Base-by-base conservation (phyloP, 1,139 yeast species). In the Kurtzmaniella quercitrusa region DNA sequence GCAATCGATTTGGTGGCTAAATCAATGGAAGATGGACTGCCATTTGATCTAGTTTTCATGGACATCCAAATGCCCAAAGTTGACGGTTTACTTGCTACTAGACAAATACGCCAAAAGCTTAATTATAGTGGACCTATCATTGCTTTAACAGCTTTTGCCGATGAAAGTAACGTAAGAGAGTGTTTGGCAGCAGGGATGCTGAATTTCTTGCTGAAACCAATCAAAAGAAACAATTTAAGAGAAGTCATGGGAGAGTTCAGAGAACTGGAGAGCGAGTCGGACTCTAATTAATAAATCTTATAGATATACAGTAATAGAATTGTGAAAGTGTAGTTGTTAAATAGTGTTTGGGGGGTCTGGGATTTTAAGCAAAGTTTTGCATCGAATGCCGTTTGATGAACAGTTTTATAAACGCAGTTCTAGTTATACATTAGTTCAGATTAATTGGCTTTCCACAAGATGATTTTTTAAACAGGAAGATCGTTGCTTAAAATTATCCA, bases 11-110 rank as follows among this genome's bases (percentile, higher is more conserved):
- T 72, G 43, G 82, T 87, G 2, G 74, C 77, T 50, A 74, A 73
- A 34, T 70, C 82, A 4, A 66, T 71, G 44, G 73, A 65, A 15
- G 55, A 57, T 14, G 62, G 66, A 23, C 63, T 64, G 15, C 54
- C 61, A 19, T 89, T 74, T 60, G 93, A 87, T 55, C 65, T 93
- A 43, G 79, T 93, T 7, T 86, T 93, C 57, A 91, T 93, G 98
- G 98, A 93, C 65, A 89, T 93, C 42, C 96, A 90, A 62, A 93
- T 93, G 98, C 98, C 98, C 2, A 82, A 79, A 53, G 75, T 88
- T 52, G 95, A 90, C 60, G 98, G 98, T 1, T 65, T 91, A 38
- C 71, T 81, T 27, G 95, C 98, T 1, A 88, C 97, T 0, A 77
- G 72, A 53, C 70, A 77, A 59, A 86, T 93, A 38, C 73, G 96